A percentile compares a stretch with the other conserved stretches of the same genome.
Evolutionary conservation across 1,284 basidiomycete genomes (phyloP).

Genomic region (Ceratobasidium papillatum): DNA sequence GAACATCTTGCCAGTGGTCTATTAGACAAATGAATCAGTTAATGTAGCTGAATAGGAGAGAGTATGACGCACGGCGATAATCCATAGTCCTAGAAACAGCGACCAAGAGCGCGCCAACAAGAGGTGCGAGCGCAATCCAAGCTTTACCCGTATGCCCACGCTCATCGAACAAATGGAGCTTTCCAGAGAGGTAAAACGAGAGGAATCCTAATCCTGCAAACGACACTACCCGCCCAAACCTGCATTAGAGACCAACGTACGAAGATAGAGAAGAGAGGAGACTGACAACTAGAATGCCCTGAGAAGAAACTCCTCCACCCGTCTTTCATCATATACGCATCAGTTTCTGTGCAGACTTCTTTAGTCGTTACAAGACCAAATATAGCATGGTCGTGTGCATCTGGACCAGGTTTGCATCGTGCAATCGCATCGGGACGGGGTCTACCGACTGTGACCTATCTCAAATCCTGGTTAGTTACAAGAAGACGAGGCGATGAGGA

Average conservation of each 20-base stretch:
- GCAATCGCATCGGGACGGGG: conserved; percentile 84
- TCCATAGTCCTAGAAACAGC: conserved; percentile 94
- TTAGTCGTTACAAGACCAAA: conserved; percentile 75
- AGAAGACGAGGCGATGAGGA: not conserved
- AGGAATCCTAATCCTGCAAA: conserved; percentile 94
- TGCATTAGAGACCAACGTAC: not conserved
- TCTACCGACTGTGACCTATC: conserved; percentile 73
- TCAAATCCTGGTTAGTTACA: no score
- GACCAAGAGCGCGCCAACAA: conserved; percentile 82
- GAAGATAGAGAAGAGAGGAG: conserved; percentile 18
- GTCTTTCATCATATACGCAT: conserved; percentile 70
- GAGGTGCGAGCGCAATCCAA: conserved; percentile 82
- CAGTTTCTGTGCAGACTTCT: conserved; percentile 79
- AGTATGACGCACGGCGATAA: conserved; percentile 72
- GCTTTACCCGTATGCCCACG: conserved; percentile 84
- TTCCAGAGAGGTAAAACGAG: conserved; percentile 87
- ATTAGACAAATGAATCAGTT: conserved; percentile 27
- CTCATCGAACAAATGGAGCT: conserved; percentile 88
- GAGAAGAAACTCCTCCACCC: conserved; percentile 95
- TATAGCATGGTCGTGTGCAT: conserved; percentile 67
- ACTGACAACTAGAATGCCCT: conserved; percentile 85
- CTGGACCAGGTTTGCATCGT: conserved; percentile 79
- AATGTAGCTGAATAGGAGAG: not conserved
- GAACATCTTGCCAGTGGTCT: conserved; percentile 91
- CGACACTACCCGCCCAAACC: conserved; percentile 65